Percentiles rank a stretch among this genome's conserved stretches.
phyloP scores from a whole-genome alignment of 2,329 filamentous ascomycete genomes.

The Cladosporium sp. region DNA sequence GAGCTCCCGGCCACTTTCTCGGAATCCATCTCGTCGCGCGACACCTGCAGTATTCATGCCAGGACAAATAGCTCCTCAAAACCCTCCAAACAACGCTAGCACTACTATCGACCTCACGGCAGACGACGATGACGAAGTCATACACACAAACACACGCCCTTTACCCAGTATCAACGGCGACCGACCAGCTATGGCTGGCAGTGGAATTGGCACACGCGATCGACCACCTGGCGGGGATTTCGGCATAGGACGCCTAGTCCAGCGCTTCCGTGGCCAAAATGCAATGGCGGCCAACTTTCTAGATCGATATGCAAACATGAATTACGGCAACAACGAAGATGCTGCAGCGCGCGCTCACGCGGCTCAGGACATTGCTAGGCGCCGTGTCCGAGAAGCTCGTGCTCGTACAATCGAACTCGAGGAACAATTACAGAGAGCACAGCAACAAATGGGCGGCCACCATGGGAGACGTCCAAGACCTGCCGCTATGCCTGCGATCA shows the following conservation, averaged over 20 bases:
- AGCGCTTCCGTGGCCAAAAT: neutral
- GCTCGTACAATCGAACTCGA: neutral
- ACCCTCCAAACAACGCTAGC: neutral
- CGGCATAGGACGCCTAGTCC: constrained; percentile 3
- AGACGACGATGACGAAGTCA: constrained; percentile 30
- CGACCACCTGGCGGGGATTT: neutral
- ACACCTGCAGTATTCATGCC: neutral
- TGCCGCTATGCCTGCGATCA: constrained; percentile 4
- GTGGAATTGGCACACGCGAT: constrained; percentile 7
- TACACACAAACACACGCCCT: constrained; percentile 21
- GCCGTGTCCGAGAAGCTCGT: neutral
- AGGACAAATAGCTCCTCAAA: neutral
- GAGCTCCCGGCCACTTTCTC: constrained; percentile 2
- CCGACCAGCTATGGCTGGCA: constrained; percentile 18
- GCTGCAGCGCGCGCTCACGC: neutral
- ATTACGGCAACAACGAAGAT: neutral
- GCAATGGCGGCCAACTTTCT: neutral
- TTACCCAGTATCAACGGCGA: constrained; percentile 22
- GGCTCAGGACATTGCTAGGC: neutral
- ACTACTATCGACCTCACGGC: constrained; percentile 31
- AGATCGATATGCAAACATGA: neutral
- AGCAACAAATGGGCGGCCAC: neutral
- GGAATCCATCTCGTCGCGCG: constrained; percentile 14
- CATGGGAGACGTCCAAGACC: neutral
- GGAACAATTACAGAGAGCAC: neutral